Conservation (phyloP, 2,329 filamentous ascomycete genomes). For the Phialophora macrospora region DNA sequence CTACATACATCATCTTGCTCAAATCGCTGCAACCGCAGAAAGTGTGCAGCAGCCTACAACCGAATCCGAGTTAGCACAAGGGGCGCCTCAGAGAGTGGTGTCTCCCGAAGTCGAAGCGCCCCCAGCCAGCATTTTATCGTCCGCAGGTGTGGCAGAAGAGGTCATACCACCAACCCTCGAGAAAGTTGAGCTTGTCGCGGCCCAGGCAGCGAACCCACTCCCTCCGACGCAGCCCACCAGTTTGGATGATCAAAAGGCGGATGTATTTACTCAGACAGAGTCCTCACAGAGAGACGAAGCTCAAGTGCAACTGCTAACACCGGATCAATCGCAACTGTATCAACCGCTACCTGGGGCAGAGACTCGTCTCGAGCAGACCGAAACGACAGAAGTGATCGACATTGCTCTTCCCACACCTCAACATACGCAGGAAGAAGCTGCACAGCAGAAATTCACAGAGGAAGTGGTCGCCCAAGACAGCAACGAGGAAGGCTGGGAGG, state of each 20-base stretch:
- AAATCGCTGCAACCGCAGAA: slow-evolving; percentile 1
- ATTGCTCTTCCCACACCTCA: slow-evolving; percentile 4
- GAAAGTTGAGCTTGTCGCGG: neutral
- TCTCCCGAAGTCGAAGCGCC: neutral
- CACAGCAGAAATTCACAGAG: neutral
- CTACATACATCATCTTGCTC: slow-evolving; percentile 13
- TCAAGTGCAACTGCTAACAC: slow-evolving; percentile 27
- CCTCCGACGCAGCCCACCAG: neutral
- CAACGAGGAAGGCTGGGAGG: neutral
- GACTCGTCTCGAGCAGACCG: neutral
- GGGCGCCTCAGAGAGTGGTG: neutral
- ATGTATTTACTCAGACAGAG: neutral
- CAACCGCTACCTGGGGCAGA: neutral
- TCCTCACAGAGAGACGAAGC: neutral
- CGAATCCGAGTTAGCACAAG: neutral
- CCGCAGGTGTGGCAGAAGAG: neutral
- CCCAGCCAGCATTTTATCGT: neutral
- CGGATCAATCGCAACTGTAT: slow-evolving; percentile 29
- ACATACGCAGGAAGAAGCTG: slow-evolving; percentile 9
- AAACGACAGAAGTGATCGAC: neutral
- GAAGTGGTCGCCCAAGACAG: neutral
- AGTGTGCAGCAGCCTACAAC: neutral
- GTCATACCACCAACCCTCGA: neutral
- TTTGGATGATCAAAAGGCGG: neutral
- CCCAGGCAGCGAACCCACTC: neutral